Percentiles rank a stretch among this genome's conserved stretches.
phyloP scores from a whole-genome alignment of 495 filamentous ascomycete species.

The Cladorrhinum samala region DNA sequence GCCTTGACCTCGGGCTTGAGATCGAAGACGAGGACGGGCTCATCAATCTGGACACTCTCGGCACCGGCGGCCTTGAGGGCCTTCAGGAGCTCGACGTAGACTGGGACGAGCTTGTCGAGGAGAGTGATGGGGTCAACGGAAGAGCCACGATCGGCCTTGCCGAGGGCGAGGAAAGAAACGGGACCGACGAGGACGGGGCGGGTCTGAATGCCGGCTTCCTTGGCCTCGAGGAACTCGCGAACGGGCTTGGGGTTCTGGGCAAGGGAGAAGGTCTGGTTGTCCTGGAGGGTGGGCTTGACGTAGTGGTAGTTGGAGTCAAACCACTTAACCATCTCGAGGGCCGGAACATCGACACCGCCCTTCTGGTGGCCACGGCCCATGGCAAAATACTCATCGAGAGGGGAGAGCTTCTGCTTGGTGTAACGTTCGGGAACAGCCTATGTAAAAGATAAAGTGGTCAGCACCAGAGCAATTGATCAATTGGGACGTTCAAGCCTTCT shows the following conservation, averaged over 20 bases:
- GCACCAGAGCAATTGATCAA: not conserved
- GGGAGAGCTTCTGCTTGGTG: slow-evolving; percentile 72
- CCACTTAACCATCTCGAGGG: slow-evolving; percentile 99
- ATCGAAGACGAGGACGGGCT: slow-evolving; percentile 93
- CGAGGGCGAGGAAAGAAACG: slow-evolving; percentile 92
- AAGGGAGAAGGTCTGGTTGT: slow-evolving; percentile 93
- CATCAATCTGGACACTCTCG: slow-evolving; percentile 93
- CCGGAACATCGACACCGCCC: slow-evolving; percentile 84
- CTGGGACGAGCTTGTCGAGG: slow-evolving; percentile 81
- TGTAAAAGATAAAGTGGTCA: slow-evolving; percentile 1
- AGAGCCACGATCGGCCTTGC: slow-evolving; percentile 93
- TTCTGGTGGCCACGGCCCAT: slow-evolving; percentile 98
- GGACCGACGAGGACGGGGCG: slow-evolving; percentile 92
- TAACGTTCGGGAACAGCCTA: slow-evolving; percentile 88
- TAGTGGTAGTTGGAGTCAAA: slow-evolving; percentile 99
- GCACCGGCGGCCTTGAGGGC: slow-evolving; percentile 93
- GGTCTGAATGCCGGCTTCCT: slow-evolving; percentile 87
- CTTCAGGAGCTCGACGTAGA: slow-evolving; percentile 83
- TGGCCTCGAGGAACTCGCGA: slow-evolving; percentile 89
- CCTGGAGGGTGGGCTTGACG: slow-evolving; percentile 95
- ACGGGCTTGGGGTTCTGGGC: slow-evolving; percentile 84
- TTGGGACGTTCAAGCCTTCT: not conserved
- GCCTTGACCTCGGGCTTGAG: slow-evolving; percentile 79
- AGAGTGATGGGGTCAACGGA: slow-evolving; percentile 86
- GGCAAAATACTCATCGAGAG: slow-evolving; percentile 96